Evolutionary conservation across 345 rosid genomes (phyloP), one percentile per base, ranked within the genome.

Genomic region (Hibiscus trionum): DNA sequence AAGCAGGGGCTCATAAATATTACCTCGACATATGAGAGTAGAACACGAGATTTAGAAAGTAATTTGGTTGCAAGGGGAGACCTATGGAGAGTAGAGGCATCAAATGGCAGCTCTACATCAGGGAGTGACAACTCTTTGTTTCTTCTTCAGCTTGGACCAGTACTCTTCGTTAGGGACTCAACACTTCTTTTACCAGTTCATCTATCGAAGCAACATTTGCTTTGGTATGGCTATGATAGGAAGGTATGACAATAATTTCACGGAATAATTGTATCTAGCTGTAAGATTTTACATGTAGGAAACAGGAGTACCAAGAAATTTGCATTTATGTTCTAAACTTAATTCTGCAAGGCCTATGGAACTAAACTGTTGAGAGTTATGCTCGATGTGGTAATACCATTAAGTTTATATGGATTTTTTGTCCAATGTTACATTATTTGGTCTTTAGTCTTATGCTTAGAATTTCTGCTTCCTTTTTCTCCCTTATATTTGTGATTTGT

Each of bases 151-250:
- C 97, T 91, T 72, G 98, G 98, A 66, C 98, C 98, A 15, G 79
- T 94, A 15, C 86, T 95, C 16, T 90, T 95, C 73, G 89, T 95
- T 50, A 95, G 97, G 2, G 93, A 90, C 77, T 79, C 92, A 27
- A 91, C 97, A 33, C 92, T 94, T 78, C 96, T 94, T 76, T 82
- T 94, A 35, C 97, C 97, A 1, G 84, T 94, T 72, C 97, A 94
- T 82, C 80, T 91, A 57, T 91, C 98, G 72, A 94, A 94, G 84
- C 96, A 91, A 72, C 97, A 91, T 85, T 82, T 94, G 87, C 93
- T 94, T 77, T 94, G 98, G 98, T 94, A 94, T 79, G 97, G 97
- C 9, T 94, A 91, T 82, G 97, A 94, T 74, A 79, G 95, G 77
- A 91, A 91, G 97, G 98, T 91, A 87, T 69, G 83, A n/a, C 53